A percentile compares a stretch with the other conserved stretches of the same genome.
Conservation (phyloP, 768 basidiomycete genomes). For the Lactarius trivialis region DNA sequence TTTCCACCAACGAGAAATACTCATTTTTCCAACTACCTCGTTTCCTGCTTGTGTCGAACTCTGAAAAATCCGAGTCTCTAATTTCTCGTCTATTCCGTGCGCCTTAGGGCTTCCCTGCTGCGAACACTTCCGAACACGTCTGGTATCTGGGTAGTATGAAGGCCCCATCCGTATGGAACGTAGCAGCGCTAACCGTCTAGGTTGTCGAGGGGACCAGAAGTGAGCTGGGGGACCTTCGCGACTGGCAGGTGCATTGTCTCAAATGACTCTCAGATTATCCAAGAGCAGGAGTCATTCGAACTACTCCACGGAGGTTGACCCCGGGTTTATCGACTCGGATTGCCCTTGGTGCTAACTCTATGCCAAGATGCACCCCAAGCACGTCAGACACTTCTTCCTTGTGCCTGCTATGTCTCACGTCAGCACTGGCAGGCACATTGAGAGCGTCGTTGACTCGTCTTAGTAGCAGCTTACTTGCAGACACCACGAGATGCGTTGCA, state of each 20-base stretch:
- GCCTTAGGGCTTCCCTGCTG: neutral
- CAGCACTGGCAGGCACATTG: neutral
- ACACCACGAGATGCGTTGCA: neutral
- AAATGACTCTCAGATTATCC: neutral
- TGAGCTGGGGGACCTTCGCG: no score
- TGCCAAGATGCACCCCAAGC: neutral
- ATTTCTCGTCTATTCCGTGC: neutral
- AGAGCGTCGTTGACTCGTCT: no score
- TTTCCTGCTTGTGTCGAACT: neutral
- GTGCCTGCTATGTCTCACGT: conserved; percentile 5
- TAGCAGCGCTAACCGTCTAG: neutral
- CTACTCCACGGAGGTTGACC: neutral
- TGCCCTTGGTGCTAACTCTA: neutral
- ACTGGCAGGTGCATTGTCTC: neutral
- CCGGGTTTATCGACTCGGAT: neutral
- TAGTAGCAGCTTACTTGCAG: no score
- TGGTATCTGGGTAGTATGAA: neutral
- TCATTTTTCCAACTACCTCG: neutral
- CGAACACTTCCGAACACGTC: neutral
- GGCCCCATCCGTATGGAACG: neutral
- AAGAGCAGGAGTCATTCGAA: neutral
- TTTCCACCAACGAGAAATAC: neutral
- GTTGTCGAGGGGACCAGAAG: neutral
- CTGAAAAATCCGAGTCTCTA: neutral
- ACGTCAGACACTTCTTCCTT: neutral